These are phyloP conservation scores for Tricholoma bakamatsutake DNA, from an alignment of 768 basidiomycete genomes.

Conservation along the genomic window DNA sequence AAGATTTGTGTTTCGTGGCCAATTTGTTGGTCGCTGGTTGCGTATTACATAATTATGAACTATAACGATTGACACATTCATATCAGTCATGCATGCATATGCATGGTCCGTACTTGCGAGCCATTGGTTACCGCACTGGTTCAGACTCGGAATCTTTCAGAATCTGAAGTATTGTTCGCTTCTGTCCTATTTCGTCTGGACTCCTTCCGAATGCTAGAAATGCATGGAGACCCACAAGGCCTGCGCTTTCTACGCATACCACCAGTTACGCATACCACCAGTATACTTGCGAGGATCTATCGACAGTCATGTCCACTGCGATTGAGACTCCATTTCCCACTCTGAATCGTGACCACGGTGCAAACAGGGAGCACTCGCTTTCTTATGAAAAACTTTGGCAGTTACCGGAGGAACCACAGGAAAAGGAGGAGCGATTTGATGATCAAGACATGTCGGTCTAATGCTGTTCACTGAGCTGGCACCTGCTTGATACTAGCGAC, in stretches of 20 bases:
- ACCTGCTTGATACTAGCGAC: not conserved
- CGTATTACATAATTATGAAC: too few relatives aligned
- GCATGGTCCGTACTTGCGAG: not conserved
- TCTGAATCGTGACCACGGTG: constrained; percentile 1
- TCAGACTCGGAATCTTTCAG: constrained; percentile 31
- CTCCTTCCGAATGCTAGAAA: not conserved
- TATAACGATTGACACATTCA: not conserved
- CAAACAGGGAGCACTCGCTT: constrained; percentile 6
- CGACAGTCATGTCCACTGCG: constrained; percentile 5
- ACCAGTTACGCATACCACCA: too few relatives aligned
- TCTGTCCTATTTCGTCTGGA: too few relatives aligned
- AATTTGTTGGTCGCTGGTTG: too few relatives aligned
- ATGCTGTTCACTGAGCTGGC: not conserved
- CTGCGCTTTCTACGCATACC: too few relatives aligned
- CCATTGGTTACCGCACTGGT: constrained; percentile 56
- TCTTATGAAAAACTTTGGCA: constrained; percentile 21
- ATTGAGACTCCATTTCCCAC: constrained; percentile 1
- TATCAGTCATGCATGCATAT: not conserved
- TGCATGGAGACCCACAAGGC: too few relatives aligned
- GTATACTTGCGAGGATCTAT: not conserved
- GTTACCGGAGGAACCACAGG: constrained; percentile 14
- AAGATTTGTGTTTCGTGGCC: too few relatives aligned
- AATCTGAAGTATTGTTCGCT: too few relatives aligned
- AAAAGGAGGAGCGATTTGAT: constrained; percentile 22
- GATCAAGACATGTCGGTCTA: constrained; percentile 35